A percentile compares a stretch with the other conserved stretches of the same genome.
These are phyloP conservation scores for Mrakia hoshinonis DNA, from an alignment of 768 basidiomycete species.

Conservation along the genomic window DNA sequence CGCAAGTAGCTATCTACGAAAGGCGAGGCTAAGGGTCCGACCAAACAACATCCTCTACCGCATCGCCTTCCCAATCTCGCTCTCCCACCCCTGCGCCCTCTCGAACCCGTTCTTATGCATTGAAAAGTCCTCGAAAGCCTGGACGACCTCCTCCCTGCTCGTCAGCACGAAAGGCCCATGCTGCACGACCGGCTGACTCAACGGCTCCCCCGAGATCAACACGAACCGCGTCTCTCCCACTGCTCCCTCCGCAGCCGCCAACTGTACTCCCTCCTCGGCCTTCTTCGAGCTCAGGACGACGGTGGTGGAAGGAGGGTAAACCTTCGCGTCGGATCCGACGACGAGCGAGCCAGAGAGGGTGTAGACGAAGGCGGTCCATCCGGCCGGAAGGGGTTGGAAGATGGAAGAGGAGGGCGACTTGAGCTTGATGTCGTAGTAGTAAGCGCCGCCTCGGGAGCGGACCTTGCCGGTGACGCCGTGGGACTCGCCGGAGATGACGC, in stretches of 20 bases:
- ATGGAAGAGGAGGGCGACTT: constrained; percentile 46
- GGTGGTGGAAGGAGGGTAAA: constrained; percentile 61
- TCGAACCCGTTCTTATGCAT: constrained; percentile 71
- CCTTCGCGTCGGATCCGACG: constrained; percentile 44
- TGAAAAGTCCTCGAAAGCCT: constrained; percentile 73
- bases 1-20: too few species aligned
- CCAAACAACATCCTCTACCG: too few species aligned
- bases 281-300: constrained; percentile 62
- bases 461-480: constrained; percentile 74
- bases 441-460: constrained; percentile 56
- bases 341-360: neutral
- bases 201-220: constrained; percentile 74
- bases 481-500: constrained; percentile 78
- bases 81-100: constrained; percentile 76
- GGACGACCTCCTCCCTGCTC: constrained; percentile 63
- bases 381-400: constrained; percentile 38
- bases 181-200: constrained; percentile 69
- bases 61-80: constrained; percentile 52
- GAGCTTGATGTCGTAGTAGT: constrained; percentile 46
- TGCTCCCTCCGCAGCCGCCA: constrained; percentile 46
- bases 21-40: too few species aligned
- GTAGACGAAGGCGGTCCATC: constrained; percentile 70
- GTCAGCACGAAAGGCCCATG: constrained; percentile 59
- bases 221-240: constrained; percentile 62
- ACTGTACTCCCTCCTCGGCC: constrained; percentile 58